Conservation (phyloP, 129 eudicot genomes). For the Saussurea involucrata region DNA sequence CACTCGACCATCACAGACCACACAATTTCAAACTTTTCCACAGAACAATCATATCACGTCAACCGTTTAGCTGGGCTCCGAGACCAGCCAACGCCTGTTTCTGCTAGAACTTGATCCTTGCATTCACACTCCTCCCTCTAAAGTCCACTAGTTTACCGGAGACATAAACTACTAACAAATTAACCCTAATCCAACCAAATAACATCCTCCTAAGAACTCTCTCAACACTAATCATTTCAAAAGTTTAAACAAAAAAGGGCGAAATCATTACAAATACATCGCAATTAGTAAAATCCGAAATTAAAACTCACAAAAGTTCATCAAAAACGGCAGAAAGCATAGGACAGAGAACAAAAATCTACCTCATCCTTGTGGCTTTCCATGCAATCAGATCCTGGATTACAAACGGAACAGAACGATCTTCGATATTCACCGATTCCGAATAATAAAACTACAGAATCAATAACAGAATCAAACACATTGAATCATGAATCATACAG, state of each 20-base stretch:
- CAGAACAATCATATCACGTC: constrained; percentile 7
- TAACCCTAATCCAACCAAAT: constrained; percentile 2
- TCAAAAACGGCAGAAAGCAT: background rate
- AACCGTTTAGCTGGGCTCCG: background rate
- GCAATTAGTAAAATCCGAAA: background rate
- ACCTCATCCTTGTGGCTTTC: constrained; percentile 33
- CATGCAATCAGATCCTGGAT: constrained; percentile 23
- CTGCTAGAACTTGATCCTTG: constrained; percentile 2
- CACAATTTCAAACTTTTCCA: background rate
- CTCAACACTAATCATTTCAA: background rate
- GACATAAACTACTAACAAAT: constrained; percentile 2
- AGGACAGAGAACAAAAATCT: background rate
- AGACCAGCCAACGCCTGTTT: background rate
- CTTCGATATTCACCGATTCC: constrained; percentile 20
- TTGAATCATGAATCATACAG: constrained; percentile 5
- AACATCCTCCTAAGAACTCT: background rate
- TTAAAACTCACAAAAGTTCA: background rate
- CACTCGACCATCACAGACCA: background rate
- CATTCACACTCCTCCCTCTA: background rate
- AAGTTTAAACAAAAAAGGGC: background rate
- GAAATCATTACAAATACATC: background rate
- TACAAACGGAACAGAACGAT: constrained; percentile 3
- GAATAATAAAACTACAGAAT: constrained; percentile 11
- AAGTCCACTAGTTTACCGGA: background rate
- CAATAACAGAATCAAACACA: background rate